These are phyloP conservation scores for Candida verbasci DNA, from an alignment of 805 yeast species.

Conservation along the genomic window DNA sequence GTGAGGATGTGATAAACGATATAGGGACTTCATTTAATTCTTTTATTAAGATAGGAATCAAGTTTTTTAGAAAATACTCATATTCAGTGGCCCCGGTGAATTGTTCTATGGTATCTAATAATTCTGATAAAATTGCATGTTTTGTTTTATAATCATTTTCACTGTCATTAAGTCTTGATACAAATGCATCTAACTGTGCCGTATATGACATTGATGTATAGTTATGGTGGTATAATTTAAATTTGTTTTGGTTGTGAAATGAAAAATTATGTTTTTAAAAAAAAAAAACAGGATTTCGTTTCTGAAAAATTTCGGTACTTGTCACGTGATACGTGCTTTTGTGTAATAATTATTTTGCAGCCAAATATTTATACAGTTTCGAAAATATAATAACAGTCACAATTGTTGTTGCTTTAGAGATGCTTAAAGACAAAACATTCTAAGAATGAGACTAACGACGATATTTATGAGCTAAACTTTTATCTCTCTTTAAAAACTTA, in stretches of 20 bases:
- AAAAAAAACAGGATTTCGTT: constrained; percentile 19
- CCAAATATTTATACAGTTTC: too few species aligned
- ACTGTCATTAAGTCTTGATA: constrained; percentile 53
- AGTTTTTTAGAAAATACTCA: constrained; percentile 62
- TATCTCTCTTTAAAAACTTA: too few species aligned
- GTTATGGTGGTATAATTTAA: neutral
- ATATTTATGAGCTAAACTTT: neutral
- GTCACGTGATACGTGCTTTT: constrained; percentile 9
- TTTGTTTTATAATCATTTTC: constrained; percentile 52
- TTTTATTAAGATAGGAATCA: constrained; percentile 66
- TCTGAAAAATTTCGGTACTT: constrained; percentile 11
- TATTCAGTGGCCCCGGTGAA: constrained; percentile 80
- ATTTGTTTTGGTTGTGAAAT: constrained; percentile 4
- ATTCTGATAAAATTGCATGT: constrained; percentile 70
- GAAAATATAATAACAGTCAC: too few species aligned
- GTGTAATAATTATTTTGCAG: neutral
- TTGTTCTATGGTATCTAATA: constrained; percentile 82
- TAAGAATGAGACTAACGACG: neutral
- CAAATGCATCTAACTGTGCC: constrained; percentile 65
- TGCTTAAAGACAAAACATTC: too few species aligned
- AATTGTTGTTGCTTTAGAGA: too few species aligned
- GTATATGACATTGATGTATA: constrained; percentile 35
- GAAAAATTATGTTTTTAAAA: neutral
- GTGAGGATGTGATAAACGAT: constrained; percentile 59
- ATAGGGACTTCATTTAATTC: constrained; percentile 66